A percentile compares a stretch with the other conserved stretches of the same genome.
Conservation (phyloP, 2,329 filamentous ascomycete species). For the Fusarium sacchari region DNA sequence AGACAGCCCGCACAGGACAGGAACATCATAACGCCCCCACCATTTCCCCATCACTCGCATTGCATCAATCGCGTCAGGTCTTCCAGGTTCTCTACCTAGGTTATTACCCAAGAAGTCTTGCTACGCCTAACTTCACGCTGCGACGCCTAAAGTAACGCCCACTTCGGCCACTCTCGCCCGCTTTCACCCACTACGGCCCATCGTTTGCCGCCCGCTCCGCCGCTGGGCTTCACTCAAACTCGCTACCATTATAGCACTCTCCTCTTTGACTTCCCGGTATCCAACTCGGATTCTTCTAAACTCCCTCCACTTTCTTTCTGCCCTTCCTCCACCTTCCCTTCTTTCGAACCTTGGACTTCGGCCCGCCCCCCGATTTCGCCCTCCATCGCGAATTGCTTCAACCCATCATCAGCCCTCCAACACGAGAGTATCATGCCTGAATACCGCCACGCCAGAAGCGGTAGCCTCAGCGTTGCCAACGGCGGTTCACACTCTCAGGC, state of each 20-base stretch:
- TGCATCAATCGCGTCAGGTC: slow-evolving; percentile 17
- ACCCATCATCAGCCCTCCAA: slow-evolving; percentile 39
- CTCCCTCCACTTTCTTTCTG: slow-evolving; percentile 16
- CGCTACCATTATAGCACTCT: slow-evolving; percentile 3
- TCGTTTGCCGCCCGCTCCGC: slow-evolving; percentile 45
- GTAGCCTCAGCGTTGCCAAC: slow-evolving; percentile 64
- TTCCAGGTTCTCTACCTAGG: background rate
- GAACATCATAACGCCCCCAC: slow-evolving; percentile 14
- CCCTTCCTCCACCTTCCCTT: slow-evolving; percentile 23
- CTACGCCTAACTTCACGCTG: slow-evolving; percentile 1
- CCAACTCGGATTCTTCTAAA: slow-evolving; percentile 20
- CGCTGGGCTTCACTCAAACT: slow-evolving; percentile 39
- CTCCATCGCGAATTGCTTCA: slow-evolving; percentile 33
- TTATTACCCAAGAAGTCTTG: background rate
- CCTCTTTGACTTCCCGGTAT: slow-evolving; percentile 16
- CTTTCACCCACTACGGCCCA: slow-evolving; percentile 39
- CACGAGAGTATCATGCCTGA: slow-evolving; percentile 54
- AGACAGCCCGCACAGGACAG: slow-evolving; percentile 1
- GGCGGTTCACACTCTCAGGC: slow-evolving; percentile 42
- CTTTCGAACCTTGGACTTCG: slow-evolving; percentile 14
- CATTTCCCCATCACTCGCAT: slow-evolving; percentile 28
- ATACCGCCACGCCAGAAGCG: slow-evolving; percentile 66
- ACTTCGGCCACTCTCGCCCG: slow-evolving; percentile 39
- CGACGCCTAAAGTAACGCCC: slow-evolving; percentile 30
- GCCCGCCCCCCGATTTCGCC: slow-evolving; percentile 28